phyloP scores from a whole-genome alignment of 768 basidiomycete genomes.

The Piloderma croceum region DNA sequence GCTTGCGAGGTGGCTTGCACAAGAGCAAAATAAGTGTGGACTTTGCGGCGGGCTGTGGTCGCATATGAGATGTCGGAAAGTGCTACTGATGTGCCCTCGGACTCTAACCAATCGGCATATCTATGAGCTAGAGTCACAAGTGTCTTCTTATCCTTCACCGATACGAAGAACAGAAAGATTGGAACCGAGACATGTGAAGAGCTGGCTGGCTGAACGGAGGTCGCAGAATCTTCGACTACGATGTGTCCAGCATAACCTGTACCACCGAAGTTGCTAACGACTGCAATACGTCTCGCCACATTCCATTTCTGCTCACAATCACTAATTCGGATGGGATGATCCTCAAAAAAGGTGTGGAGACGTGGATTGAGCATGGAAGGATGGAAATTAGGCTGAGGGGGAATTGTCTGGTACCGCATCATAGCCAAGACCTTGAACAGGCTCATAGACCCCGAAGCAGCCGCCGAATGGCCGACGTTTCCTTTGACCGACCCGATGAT shows the following conservation, averaged over 20 bases:
- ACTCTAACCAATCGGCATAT: conserved; percentile 44
- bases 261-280: conserved; percentile 74
- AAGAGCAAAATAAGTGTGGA: conserved; percentile 48
- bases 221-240: conserved; percentile 49
- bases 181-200: conserved; percentile 2
- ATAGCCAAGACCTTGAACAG: conserved; percentile 69
- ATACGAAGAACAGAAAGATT: conserved; percentile 58
- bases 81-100: conserved; percentile 16
- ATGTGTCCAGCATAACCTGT: conserved; percentile 64
- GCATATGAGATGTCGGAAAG: conserved; percentile 61
- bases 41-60: conserved; percentile 57
- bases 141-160: conserved; percentile 48
- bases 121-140: conserved; percentile 42
- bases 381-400: conserved; percentile 56
- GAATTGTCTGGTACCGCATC: conserved; percentile 51
- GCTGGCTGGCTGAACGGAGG: conserved; percentile 1
- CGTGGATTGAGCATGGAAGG: conserved; percentile 50
- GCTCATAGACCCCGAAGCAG: conserved; percentile 69
- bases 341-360: conserved; percentile 41
- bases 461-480: conserved; percentile 72
- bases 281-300: conserved; percentile 39
- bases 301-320: conserved; percentile 37
- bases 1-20: conserved; percentile 37
- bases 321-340: conserved; percentile 37
- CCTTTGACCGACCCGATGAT: conserved; percentile 66